Evolutionary conservation across 2,329 filamentous ascomycete species (phyloP), one percentile per base, ranked within the genome.

Genomic region (Penicillium sp.): DNA sequence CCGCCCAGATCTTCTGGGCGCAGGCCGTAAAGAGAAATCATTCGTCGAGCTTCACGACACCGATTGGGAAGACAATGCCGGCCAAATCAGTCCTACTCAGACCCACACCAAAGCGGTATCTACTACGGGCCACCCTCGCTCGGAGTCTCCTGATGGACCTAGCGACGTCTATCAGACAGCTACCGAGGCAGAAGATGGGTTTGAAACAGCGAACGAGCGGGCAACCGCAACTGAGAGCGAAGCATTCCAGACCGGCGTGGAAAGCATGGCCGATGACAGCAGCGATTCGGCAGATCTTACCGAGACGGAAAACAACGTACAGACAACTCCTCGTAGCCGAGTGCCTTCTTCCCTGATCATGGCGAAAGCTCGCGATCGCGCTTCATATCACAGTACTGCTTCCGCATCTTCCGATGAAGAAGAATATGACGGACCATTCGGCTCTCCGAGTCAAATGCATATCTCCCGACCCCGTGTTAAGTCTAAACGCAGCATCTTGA

Each of bases 211-310:
- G 25, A 90, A 95, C 67, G 93, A 97, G 73, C 85, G 86, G 28
- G 83, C 83, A 53, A 82, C 78, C 8, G 84, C 80, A 12, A 96
- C 91, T 0, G 92, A 96, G 75, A 96, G 91, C 11, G 93, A 97
- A 64, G 91, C 91, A 60, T 97, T 97, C 84, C 89, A 96, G 71
- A 97, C 93, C 4, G 91, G 90, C n/a, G 84, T 86, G 16, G 94
- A 97, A 69, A 85, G 80, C 58, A 76, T 86, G 60, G 80, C 79
- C 51, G 81, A 81, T 65, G 89, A 90, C 16, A 91, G 87, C 67
- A 69, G 67, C 40, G 70, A 72, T 51, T 88, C 85, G 54, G 90
- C 91, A 58, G 88, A 91, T 62, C 79, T 89, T 45, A 96, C 91
- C 0, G 93, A 96, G 75, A 97, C 92, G 0, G 93, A 97, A 71